Evolutionary conservation across 805 yeast species (phyloP).

Genomic region (Komagataella pseudopastoris): DNA sequence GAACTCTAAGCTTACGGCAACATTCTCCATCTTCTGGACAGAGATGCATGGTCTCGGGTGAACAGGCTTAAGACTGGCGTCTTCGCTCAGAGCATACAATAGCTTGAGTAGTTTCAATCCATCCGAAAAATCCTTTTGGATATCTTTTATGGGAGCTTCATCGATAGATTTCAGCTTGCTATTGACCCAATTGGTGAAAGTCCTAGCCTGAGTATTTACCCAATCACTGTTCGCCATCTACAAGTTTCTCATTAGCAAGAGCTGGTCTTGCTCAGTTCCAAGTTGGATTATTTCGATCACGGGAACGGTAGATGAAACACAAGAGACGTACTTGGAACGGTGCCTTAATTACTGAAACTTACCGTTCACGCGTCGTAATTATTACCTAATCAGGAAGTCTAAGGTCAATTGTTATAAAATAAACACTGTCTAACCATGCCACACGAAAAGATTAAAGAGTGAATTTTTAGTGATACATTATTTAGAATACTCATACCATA

Average conservation of each 20-base stretch:
- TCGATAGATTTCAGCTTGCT: conserved; percentile 15
- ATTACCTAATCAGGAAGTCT: not conserved
- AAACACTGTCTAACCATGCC: not conserved
- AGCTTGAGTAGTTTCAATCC: conserved; percentile 26
- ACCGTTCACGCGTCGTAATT: not conserved
- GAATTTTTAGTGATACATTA: not conserved
- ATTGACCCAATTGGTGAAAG: conserved; percentile 38
- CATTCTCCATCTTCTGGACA: conserved; percentile 33
- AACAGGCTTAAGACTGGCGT: conserved; percentile 10
- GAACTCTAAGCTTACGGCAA: conserved; percentile 27
- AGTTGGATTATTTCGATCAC: not conserved
- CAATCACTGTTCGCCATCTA: conserved; percentile 14
- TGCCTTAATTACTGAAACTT: not conserved
- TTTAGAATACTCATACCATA: not conserved
- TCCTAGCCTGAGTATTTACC: conserved; percentile 30
- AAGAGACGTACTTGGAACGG: not conserved
- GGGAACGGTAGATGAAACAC: not conserved
- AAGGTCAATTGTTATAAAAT: not conserved
- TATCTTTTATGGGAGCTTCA: conserved; percentile 10
- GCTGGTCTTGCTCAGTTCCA: not conserved
- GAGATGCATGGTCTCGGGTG: conserved; percentile 25
- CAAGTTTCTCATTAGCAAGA: not conserved
- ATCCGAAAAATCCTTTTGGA: conserved; percentile 22
- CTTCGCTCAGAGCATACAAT: conserved; percentile 18
- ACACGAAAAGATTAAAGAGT: not conserved